Percentiles rank a stretch among this genome's conserved stretches.
These are phyloP conservation scores for Bryum argenteum DNA, from an alignment of 225 moss, liverwort and hornwort species.

Conservation along the genomic window DNA sequence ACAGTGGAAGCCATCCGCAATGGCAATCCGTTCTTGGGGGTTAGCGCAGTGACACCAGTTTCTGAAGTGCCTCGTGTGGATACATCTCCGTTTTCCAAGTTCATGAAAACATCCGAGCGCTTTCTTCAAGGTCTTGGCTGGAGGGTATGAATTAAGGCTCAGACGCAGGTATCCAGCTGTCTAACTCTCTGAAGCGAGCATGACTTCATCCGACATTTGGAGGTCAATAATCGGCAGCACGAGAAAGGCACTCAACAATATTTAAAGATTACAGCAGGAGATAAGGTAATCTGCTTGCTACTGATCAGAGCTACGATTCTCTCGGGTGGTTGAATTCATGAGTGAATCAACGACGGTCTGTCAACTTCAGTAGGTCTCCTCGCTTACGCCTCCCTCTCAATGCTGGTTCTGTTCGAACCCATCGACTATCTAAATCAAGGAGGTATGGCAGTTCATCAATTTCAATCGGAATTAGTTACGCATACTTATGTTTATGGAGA, in stretches of 20 bases:
- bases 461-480: conserved; percentile 36
- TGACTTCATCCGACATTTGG: conserved; percentile 4
- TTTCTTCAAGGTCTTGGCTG: conserved; percentile 63
- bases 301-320: background rate
- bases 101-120: conserved; percentile 58
- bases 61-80: conserved; percentile 38
- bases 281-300: conserved; percentile 8
- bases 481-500: conserved; percentile 20
- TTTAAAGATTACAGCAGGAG: conserved; percentile 7
- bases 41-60: conserved; percentile 33
- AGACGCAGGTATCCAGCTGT: conserved; percentile 10
- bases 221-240: conserved; percentile 18
- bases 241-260: conserved; percentile 24
- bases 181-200: conserved; percentile 17
- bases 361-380: conserved; percentile 15
- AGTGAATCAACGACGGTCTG: background rate
- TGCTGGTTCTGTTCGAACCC: background rate
- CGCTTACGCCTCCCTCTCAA: background rate
- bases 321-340: conserved; percentile 22
- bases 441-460: conserved; percentile 21
- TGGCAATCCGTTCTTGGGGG: conserved; percentile 49
- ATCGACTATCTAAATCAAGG: conserved; percentile 20
- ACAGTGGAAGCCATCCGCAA: conserved; percentile 55
- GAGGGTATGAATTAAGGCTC: conserved; percentile 34
- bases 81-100: conserved; percentile 53